A percentile compares a stretch with the other conserved stretches of the same genome.
Evolutionary conservation across 768 basidiomycete species (phyloP).

Genomic region (Tremella yokohamensis): DNA sequence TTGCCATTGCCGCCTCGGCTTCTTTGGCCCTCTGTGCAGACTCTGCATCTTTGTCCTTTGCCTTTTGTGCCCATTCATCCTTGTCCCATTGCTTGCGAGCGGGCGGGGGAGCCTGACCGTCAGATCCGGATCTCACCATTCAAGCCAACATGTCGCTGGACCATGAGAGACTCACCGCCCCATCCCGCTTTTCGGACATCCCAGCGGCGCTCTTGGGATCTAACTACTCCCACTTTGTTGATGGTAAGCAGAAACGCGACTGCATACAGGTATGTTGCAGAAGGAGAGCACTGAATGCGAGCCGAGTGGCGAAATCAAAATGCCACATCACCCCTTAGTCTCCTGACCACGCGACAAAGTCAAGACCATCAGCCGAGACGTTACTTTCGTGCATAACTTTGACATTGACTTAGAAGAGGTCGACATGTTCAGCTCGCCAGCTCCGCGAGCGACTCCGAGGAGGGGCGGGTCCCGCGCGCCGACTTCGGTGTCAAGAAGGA

Average conservation of each 20-base stretch:
- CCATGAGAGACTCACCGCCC: constrained; percentile 3
- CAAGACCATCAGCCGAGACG: too few relatives aligned
- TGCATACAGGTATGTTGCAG: neutral
- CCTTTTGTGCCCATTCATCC: constrained; percentile 56
- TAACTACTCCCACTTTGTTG: neutral
- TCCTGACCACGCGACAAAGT: too few relatives aligned
- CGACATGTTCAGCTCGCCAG: constrained; percentile 38
- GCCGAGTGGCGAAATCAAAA: constrained; percentile 2
- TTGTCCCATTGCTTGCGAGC: constrained; percentile 87
- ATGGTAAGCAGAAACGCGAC: neutral
- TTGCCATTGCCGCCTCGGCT: constrained; percentile 52
- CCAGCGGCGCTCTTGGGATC: neutral
- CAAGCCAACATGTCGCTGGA: too few relatives aligned
- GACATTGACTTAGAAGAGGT: neutral
- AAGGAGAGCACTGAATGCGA: too few relatives aligned
- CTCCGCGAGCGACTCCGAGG: constrained; percentile 32
- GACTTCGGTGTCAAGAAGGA: constrained; percentile 17
- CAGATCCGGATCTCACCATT: neutral
- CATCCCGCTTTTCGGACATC: constrained; percentile 4
- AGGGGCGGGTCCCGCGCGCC: constrained; percentile 8
- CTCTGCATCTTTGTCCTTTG: constrained; percentile 55
- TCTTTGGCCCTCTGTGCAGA: constrained; percentile 75
- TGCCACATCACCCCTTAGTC: neutral
- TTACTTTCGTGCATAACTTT: neutral
- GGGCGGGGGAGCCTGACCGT: constrained; percentile 3